Conservation (phyloP, 768 basidiomycete species). For the Trametes cinnabarina region DNA sequence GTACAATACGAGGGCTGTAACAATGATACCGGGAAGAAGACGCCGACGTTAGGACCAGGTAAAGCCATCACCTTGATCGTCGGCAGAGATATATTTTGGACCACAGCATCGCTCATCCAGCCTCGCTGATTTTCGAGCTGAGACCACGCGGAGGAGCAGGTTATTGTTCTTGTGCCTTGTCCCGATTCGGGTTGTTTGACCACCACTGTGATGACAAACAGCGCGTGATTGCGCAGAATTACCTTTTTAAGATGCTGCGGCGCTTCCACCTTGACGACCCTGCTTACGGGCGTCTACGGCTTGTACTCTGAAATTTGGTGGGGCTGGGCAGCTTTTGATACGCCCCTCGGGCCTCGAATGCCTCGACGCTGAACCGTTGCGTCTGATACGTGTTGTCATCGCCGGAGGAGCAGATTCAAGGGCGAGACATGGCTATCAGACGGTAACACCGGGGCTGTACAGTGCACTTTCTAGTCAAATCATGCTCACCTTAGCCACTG, state of each 20-base stretch:
- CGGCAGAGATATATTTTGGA: neutral
- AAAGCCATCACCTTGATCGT: neutral
- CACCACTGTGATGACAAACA: constrained; percentile 3
- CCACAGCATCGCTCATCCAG: constrained; percentile 4
- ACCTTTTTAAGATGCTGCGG: neutral
- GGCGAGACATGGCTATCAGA: too few species aligned
- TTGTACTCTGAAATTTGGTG: too few species aligned
- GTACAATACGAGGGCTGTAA: constrained; percentile 4
- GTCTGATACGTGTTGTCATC: neutral
- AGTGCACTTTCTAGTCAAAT: too few species aligned
- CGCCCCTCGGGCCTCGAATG: neutral
- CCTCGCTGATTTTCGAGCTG: neutral
- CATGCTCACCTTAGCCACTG: too few species aligned
- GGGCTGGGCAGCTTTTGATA: neutral
- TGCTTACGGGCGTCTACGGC: neutral
- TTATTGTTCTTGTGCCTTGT: constrained; percentile 8
- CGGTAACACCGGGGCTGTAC: neutral
- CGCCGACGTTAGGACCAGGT: neutral
- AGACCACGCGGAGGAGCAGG: neutral
- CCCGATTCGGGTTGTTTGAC: constrained; percentile 4
- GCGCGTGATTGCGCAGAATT: neutral
- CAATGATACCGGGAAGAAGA: constrained; percentile 4
- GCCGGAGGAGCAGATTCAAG: neutral
- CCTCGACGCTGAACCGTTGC: neutral
- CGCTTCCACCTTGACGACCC: constrained; percentile 1